phyloP scores from a whole-genome alignment of 352 stramenopile genomes.

The Phytophthora hybrid region DNA sequence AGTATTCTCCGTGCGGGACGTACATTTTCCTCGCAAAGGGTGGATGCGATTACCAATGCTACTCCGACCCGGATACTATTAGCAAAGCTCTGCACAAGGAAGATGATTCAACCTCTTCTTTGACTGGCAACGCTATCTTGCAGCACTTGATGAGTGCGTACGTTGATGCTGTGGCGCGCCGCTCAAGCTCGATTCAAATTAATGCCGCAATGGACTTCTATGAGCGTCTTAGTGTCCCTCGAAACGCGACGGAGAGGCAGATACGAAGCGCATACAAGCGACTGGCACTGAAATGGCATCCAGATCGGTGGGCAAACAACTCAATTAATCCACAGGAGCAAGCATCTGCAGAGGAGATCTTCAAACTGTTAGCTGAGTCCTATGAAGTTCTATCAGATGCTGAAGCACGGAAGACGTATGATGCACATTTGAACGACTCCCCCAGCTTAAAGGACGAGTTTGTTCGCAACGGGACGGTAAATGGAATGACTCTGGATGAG shows the following conservation, averaged over 20 bases:
- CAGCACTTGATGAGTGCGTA: conserved; percentile 91
- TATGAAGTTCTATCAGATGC: conserved; percentile 85
- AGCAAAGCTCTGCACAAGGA: conserved; percentile 51
- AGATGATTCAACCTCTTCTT: conserved; percentile 55
- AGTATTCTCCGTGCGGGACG: conserved; percentile 78
- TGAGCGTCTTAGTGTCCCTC: conserved; percentile 74
- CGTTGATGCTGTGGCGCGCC: conserved; percentile 69
- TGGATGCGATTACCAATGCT: conserved; percentile 58
- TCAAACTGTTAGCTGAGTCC: conserved; percentile 86
- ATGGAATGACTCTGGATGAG: conserved; percentile 87
- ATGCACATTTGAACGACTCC: conserved; percentile 60
- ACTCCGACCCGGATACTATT: conserved; percentile 53
- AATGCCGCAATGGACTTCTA: conserved; percentile 89
- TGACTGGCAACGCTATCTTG: conserved; percentile 81
- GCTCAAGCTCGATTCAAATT: conserved; percentile 82
- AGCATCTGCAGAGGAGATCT: conserved; percentile 76
- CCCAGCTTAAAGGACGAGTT: conserved; percentile 77
- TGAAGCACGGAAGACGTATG: conserved; percentile 68
- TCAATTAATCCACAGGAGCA: conserved; percentile 59
- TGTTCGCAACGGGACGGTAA: conserved; percentile 77
- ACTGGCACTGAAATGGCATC: conserved; percentile 88
- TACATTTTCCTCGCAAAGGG: conserved; percentile 84
- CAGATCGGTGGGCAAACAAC: conserved; percentile 76
- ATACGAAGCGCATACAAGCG: conserved; percentile 82
- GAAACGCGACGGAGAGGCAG: conserved; percentile 69